phyloP scores from a whole-genome alignment of 176 grass and related monocot species.

The Tuctoria greenei region DNA sequence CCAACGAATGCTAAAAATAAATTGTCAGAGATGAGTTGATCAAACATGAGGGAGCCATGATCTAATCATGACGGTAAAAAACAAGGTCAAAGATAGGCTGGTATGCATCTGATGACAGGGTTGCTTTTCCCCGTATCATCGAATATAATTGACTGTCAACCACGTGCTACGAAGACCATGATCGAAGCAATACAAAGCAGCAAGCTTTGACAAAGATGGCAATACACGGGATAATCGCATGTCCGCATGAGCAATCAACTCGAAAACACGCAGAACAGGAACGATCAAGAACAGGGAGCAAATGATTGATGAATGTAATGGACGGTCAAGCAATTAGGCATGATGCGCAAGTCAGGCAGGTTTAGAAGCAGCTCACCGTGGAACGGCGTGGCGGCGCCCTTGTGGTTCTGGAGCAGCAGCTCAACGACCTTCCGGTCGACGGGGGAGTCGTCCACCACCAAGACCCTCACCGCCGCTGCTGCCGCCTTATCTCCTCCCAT shows the following conservation, averaged over 20 bases:
- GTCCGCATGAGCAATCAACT: not conserved
- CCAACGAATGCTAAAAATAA: not conserved
- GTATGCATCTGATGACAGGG: not conserved
- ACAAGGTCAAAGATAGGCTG: conserved; percentile 6
- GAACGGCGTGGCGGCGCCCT: conserved; percentile 35
- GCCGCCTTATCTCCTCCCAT: conserved; percentile 10
- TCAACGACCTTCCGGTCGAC: conserved; percentile 70
- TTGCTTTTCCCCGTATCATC: not conserved
- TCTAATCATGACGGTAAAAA: not conserved
- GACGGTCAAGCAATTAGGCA: not conserved
- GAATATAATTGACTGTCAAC: not conserved
- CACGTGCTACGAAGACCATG: not conserved
- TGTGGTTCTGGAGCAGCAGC: conserved; percentile 58
- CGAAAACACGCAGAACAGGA: too few species aligned
- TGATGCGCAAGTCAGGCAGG: too few species aligned
- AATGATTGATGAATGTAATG: not conserved
- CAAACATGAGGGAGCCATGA: not conserved
- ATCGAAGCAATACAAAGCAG: not conserved
- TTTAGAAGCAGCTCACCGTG: conserved; percentile 40
- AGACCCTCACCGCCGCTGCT: conserved; percentile 52
- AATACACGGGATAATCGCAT: not conserved
- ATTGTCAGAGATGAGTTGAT: not conserved
- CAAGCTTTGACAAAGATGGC: not conserved
- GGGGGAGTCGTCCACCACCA: conserved; percentile 89
- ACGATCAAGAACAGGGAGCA: not conserved